Base-by-base conservation (phyloP, 2,329 filamentous ascomycete genomes). In the Talaromyces sp. region DNA sequence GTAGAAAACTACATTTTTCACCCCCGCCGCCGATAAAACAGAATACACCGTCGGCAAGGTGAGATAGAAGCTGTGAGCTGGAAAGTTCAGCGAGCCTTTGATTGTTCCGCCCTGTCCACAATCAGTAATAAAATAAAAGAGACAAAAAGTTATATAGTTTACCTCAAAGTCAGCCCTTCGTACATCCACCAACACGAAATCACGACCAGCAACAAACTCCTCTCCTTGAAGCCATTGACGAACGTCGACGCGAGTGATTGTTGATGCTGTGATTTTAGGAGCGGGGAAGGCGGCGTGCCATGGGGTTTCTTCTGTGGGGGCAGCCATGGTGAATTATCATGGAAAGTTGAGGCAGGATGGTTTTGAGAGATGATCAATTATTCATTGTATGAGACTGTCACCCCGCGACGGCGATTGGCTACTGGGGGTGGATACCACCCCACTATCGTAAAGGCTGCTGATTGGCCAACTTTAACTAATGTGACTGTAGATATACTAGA, bases 51-150 rank as follows among this genome's bases (percentile, higher is more conserved):
- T 73, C 26, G 75, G 69, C 7, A 78, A 62, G 0, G 71, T 69
- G 8, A 67, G 69, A 59, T 75, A 76, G 3, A 79, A 62, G 58
- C 69, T 77, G 63, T 78, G 75, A 1, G 75, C 75, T 1, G 74
- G 75, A 0, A 77, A 67, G 59, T 78, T 78, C 24, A 88, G 75
- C 0, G 85, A 85, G 2, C 79, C 80, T 9, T 74, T 73, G 58
- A 88, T 82, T 0, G 84, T 87, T 46, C 85, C 86, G 27, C 86
- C 86, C 83, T 83, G 61, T 48, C 7, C 3, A 41, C 17, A 3
- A 46, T 24, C 52, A 12, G 31, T 50, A 26, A 10, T 19, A 43
- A 6, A 27, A 60, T 17, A 43, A 43, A n/a, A 51, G 26, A 60
- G 17, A 46, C 17, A 52, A 58, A 9, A 14, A 3, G 2, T 7